Percentiles rank a stretch among this genome's conserved stretches.
Evolutionary conservation across 306 rosid genomes (phyloP).

Genomic region (Comarum palustre): DNA sequence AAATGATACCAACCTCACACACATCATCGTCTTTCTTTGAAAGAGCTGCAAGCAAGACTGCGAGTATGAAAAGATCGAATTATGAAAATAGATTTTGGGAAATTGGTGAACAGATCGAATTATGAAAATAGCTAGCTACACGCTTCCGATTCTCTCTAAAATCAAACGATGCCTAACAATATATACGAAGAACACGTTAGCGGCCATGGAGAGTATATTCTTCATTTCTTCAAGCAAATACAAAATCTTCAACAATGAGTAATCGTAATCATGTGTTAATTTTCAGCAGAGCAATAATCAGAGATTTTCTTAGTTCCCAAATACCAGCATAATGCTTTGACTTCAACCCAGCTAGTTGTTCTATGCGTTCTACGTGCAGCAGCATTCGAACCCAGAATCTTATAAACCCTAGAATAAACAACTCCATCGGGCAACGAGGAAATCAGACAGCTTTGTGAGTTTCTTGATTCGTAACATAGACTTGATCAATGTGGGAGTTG

Average conservation of each 20-base stretch:
- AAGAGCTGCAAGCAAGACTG: no score
- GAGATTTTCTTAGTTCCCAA: conserved; percentile 16
- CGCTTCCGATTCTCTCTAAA: not conserved
- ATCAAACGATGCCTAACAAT: not conserved
- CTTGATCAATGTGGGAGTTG: not conserved
- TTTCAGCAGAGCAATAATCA: not conserved
- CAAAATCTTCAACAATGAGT: not conserved
- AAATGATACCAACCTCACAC: no score
- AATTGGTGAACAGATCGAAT: no score
- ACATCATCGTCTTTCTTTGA: no score
- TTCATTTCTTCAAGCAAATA: not conserved
- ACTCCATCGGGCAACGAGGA: not conserved
- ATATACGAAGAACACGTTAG: not conserved
- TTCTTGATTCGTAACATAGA: not conserved
- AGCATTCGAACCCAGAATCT: not conserved
- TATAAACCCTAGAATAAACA: not conserved
- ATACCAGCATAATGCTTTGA: conserved; percentile 14
- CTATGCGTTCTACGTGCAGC: not conserved
- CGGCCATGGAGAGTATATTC: not conserved
- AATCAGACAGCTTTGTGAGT: not conserved
- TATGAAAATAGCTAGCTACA: not conserved
- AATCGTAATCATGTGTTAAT: not conserved
- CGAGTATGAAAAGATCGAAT: no score
- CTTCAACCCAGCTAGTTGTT: not conserved
- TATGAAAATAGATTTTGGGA: no score